Evolutionary conservation across 805 yeast genomes (phyloP), one percentile per base, ranked within the genome.

Genomic region (Hanseniaspora nectarophila): DNA sequence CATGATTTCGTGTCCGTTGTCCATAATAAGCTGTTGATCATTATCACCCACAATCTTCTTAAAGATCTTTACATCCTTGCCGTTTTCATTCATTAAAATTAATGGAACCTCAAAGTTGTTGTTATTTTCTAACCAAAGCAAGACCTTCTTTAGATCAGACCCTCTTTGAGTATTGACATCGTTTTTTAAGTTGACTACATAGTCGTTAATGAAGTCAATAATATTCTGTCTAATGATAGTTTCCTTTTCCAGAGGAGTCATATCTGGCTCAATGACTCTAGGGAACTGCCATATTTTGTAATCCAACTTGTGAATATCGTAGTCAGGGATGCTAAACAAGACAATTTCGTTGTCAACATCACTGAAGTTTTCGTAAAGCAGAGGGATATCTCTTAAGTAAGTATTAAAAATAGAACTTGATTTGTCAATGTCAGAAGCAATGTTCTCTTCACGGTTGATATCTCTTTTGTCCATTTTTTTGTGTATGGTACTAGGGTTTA

Each of bases 251-350:
- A 49, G 18, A 13, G 35, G 42, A 4, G 42, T 29, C 46, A 42
- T 42, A 12, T 49, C 46, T 8, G 21, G 29, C 34, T 40, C 6
- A 10, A 49, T 15, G 2, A n/a, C 15, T 26, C 38, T 40, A 18
- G 53, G 53, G n/a, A n/a, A 28, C 20, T 49, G 53, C 53, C 53
- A 49, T 12, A 49, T 23, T 28, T 49, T 49, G 37, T 49, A 49
- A 8, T 35, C 29, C 3, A 49, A 31, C 16, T 13, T 16, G 21
- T 42, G 40, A 12, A 49, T 42, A 6, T 42, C 35, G 15, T 42
- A 42, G 24, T 49, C 53, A 26, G 44, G 23, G 15, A 48, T 31
- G 20, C 45, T 40, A 15, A 48, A 40, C 8, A 48, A 16, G 3
- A 48, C 13, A n/a, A 48, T 32, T n/a, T 48, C 34, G 13, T 40